These are phyloP conservation scores for Capsella bursapastoris DNA, from an alignment of 345 rosid species.

Conservation along the genomic window DNA sequence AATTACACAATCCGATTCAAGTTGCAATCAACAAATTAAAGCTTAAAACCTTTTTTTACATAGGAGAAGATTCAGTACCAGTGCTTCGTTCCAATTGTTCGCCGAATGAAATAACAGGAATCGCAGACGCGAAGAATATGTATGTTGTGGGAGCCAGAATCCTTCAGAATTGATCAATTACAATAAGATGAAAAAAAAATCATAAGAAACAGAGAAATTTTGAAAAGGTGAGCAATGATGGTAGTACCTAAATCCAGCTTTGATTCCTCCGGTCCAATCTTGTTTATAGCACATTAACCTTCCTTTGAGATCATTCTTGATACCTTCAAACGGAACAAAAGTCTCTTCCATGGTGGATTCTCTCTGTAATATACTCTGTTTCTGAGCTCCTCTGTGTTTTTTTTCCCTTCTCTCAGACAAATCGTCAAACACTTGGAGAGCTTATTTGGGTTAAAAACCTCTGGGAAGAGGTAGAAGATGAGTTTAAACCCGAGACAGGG, in stretches of 20 bases:
- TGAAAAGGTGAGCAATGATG: background rate
- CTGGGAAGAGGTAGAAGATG: slow-evolving; percentile 1
- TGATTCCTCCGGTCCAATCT: slow-evolving; percentile 86
- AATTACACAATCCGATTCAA: slow-evolving; percentile 9
- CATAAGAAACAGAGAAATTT: background rate
- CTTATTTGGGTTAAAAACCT: slow-evolving; percentile 8
- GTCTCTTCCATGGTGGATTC: slow-evolving; percentile 74
- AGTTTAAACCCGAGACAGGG: background rate
- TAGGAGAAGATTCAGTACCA: slow-evolving; percentile 53
- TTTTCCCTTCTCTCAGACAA: slow-evolving; percentile 4
- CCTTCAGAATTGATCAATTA: slow-evolving; percentile 43
- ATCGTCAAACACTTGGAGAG: slow-evolving; percentile 41
- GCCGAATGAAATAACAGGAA: slow-evolving; percentile 97
- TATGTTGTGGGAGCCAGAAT: slow-evolving; percentile 97
- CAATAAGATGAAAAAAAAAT: background rate
- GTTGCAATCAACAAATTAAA: slow-evolving; percentile 11
- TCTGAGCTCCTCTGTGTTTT: slow-evolving; percentile 29
- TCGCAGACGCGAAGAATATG: slow-evolving; percentile 96
- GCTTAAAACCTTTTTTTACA: background rate
- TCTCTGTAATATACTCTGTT: slow-evolving; percentile 36
- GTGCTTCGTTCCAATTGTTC: slow-evolving; percentile 91
- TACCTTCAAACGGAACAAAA: slow-evolving; percentile 82
- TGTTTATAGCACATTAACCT: slow-evolving; percentile 85
- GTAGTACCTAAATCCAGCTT: slow-evolving; percentile 76
- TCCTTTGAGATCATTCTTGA: slow-evolving; percentile 83